phyloP scores from a whole-genome alignment of 2,329 filamentous ascomycete genomes.

The Bipolaris zeicola region DNA sequence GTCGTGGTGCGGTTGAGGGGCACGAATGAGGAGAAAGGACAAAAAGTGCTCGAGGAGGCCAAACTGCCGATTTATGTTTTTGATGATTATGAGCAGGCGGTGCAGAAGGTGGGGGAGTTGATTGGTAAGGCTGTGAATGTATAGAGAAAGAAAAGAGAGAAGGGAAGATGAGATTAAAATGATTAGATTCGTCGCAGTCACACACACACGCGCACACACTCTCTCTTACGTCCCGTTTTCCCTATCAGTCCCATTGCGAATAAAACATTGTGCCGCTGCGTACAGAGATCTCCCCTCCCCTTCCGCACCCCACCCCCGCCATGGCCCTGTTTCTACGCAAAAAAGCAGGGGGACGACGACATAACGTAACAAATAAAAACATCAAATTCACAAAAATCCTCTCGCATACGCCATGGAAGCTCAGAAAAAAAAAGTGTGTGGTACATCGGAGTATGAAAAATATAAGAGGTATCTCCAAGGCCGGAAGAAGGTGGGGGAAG shows the following conservation, averaged over 20 bases:
- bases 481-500: constrained; percentile 13
- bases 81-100: constrained; percentile 75
- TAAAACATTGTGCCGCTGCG: constrained; percentile 22
- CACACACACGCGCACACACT: not conserved
- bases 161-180: not conserved
- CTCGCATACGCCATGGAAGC: constrained; percentile 16
- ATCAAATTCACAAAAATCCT: not conserved
- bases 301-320: constrained; percentile 2
- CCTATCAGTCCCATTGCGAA: not conserved
- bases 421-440: not conserved
- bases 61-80: constrained; percentile 71
- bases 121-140: constrained; percentile 15
- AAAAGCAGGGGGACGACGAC: not conserved
- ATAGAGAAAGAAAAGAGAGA: not conserved
- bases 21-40: constrained; percentile 73
- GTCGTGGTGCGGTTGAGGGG: constrained; percentile 79
- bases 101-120: constrained; percentile 42
- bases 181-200: not conserved
- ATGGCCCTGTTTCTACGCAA: constrained; percentile 11
- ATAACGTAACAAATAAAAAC: constrained; percentile 8
- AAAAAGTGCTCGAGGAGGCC: constrained; percentile 71
- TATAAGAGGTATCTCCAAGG: constrained; percentile 24
- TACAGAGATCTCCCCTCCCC: not conserved
- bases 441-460: constrained; percentile 6
- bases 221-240: not conserved